phyloP scores from a whole-genome alignment of 2,329 filamentous ascomycete species.

The Botrytis fabae region DNA sequence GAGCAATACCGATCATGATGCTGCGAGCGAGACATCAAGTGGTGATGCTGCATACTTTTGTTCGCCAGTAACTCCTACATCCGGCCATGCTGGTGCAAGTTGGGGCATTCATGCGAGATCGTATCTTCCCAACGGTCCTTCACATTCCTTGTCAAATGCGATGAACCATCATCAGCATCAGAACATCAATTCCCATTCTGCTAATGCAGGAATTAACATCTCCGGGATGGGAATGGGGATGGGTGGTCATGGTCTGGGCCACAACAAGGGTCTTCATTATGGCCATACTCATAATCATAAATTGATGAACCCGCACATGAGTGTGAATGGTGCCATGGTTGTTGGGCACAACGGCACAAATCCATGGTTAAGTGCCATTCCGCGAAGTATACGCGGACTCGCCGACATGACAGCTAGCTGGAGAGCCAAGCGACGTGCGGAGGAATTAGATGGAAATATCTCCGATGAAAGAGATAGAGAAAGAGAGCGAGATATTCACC shows the following conservation, averaged over 20 bases:
- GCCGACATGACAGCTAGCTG: slow-evolving; percentile 25
- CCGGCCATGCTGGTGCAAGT: background rate
- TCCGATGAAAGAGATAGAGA: background rate
- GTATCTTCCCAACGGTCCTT: slow-evolving; percentile 1
- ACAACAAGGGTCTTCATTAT: background rate
- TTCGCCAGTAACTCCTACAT: slow-evolving; percentile 33
- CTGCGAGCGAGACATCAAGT: slow-evolving; percentile 33
- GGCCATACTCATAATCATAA: slow-evolving; percentile 3
- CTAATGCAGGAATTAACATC: slow-evolving; percentile 33
- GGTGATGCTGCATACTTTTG: slow-evolving; percentile 33
- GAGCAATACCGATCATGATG: slow-evolving; percentile 46
- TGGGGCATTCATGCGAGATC: slow-evolving; percentile 1
- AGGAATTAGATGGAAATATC: slow-evolving; percentile 32
- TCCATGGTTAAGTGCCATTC: slow-evolving; percentile 49
- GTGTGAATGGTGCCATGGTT: background rate
- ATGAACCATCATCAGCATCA: slow-evolving; percentile 31
- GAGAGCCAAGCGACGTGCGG: slow-evolving; percentile 29
- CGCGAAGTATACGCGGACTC: slow-evolving; percentile 39
- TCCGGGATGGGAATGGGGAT: background rate
- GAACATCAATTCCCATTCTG: slow-evolving; percentile 35
- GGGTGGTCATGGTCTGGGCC: background rate
- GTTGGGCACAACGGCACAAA: slow-evolving; percentile 35
- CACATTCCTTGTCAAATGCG: slow-evolving; percentile 1
- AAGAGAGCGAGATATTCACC: background rate
- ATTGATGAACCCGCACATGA: slow-evolving; percentile 1